These are phyloP conservation scores for Tremellales sp. DNA, from an alignment of 1,284 basidiomycete species.

Conservation along the genomic window DNA sequence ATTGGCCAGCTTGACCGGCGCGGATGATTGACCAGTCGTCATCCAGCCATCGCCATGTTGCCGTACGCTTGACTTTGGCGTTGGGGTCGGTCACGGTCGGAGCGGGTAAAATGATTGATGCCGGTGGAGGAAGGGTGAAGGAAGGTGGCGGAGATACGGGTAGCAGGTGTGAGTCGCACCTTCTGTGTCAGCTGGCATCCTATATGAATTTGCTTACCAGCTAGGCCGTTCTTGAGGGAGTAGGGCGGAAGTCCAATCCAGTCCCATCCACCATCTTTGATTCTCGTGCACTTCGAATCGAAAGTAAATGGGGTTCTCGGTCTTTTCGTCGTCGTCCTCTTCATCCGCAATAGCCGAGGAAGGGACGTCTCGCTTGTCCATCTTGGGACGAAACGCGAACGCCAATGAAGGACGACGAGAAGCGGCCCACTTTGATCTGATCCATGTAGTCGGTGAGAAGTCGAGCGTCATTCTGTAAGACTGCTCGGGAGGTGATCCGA, in stretches of 20 bases:
- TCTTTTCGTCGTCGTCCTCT: slow-evolving; percentile 20
- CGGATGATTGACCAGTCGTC: slow-evolving; percentile 73
- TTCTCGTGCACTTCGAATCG: slow-evolving; percentile 87
- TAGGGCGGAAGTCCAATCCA: slow-evolving; percentile 86
- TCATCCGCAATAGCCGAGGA: slow-evolving; percentile 21
- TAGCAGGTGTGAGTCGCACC: slow-evolving; percentile 50
- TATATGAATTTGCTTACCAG: slow-evolving; percentile 58
- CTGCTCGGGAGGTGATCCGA: slow-evolving; percentile 42
- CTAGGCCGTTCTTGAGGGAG: slow-evolving; percentile 84
- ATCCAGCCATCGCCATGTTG: slow-evolving; percentile 81
- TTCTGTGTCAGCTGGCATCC: slow-evolving; percentile 49
- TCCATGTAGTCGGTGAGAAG: slow-evolving; percentile 38
- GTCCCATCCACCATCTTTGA: slow-evolving; percentile 74
- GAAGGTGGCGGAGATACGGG: slow-evolving; percentile 54
- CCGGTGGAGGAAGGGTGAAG: slow-evolving; percentile 44
- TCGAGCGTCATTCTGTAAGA: slow-evolving; percentile 17
- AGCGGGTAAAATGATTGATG: slow-evolving; percentile 51
- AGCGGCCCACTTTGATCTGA: slow-evolving; percentile 43
- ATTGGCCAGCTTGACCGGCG: slow-evolving; percentile 15
- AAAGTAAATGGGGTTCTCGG: slow-evolving; percentile 58
- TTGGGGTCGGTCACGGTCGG: slow-evolving; percentile 37
- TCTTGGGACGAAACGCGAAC: slow-evolving; percentile 29
- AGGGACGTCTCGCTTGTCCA: not conserved
- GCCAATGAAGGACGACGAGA: slow-evolving; percentile 40
- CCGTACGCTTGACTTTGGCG: slow-evolving; percentile 60